Percentiles rank a stretch among this genome's conserved stretches.
phyloP scores from a whole-genome alignment of 1,284 basidiomycete species.

The Pascua sp. region DNA sequence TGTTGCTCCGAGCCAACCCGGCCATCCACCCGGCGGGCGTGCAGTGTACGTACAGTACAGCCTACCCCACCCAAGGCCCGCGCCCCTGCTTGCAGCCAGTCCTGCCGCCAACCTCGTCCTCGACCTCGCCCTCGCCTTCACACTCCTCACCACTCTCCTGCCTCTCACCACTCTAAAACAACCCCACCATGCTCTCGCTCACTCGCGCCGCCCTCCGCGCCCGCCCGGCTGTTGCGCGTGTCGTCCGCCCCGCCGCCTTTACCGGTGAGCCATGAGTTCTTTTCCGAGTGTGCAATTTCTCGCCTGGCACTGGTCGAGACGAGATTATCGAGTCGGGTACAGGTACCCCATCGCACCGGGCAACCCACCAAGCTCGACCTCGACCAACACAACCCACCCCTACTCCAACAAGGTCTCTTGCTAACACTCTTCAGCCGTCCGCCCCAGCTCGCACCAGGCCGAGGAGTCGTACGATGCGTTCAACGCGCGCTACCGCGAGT shows the following conservation, averaged over 20 bases:
- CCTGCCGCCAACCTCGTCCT: no score
- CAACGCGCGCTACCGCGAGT: constrained; percentile 86
- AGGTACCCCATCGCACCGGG: background rate
- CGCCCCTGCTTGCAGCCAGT: no score
- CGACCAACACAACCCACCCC: background rate
- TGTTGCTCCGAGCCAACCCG: no score
- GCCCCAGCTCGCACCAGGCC: constrained; percentile 22
- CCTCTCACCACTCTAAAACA: background rate
- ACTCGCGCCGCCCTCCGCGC: constrained; percentile 37
- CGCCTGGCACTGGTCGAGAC: background rate
- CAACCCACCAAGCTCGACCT: background rate
- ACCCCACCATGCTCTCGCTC: constrained; percentile 27
- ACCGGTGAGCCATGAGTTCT: constrained; percentile 32
- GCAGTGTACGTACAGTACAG: no score
- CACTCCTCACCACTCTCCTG: no score
- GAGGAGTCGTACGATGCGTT: constrained; percentile 88
- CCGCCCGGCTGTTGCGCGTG: constrained; percentile 25
- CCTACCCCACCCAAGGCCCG: no score
- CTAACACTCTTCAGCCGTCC: constrained; percentile 28
- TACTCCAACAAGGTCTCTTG: background rate
- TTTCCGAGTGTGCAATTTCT: background rate
- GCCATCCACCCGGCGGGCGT: no score
- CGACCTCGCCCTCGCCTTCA: no score
- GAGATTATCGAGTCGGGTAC: background rate
- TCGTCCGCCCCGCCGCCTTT: constrained; percentile 32